Evolutionary conservation across 805 yeast species (phyloP), one percentile per base, ranked within the genome.

Genomic region (Metschnikowia henanensis): DNA sequence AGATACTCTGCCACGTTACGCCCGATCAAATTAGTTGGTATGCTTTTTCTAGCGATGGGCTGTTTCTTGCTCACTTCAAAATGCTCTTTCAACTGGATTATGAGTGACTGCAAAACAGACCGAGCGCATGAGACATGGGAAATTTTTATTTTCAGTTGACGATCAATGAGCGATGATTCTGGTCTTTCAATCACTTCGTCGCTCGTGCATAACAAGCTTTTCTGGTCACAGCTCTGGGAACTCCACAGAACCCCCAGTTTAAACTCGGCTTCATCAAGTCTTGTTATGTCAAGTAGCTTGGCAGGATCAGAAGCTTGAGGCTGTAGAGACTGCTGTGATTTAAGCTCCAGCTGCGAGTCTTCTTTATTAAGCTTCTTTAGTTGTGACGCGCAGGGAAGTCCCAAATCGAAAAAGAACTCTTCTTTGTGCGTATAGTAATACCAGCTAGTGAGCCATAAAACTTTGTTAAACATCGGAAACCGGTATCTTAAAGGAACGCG

Each of bases 401-500:
- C 54, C 15, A 40, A 23, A 34, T 48, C 51, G 2, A 20, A 30
- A 4, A 51, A 5, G 34, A 59, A 62, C 35, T 60, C 65, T 1
- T 51, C 50, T 31, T 51, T 36, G 37, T 64, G 63, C 21, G 64
- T 56, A 22, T 43, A 48, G 28, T 50, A 49, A 51, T 75, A 75
- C 64, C 70, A 72, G 7, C 81, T 82, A 3, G 86, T 71, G 10
- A 81, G 67, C 89, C 92, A 84, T 62, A 89, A 64, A 4, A 86
- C 81, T 47, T 71, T 76, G 47, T 80, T 75, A 58, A 90, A 89
- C 61, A 76, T 73, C 0, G 97, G 97, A 55, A 87, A 89, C 39
- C 87, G 73, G 65, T 83, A 90, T 54, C 80, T 80, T 39, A 79
- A 73, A 0, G 90, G 90, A 4, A 90, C 96, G 48, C 77, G 77